Evolutionary conservation across 169 alveolate species (phyloP), one percentile per base, ranked within the genome.

Genomic region (Neospora caninum): DNA sequence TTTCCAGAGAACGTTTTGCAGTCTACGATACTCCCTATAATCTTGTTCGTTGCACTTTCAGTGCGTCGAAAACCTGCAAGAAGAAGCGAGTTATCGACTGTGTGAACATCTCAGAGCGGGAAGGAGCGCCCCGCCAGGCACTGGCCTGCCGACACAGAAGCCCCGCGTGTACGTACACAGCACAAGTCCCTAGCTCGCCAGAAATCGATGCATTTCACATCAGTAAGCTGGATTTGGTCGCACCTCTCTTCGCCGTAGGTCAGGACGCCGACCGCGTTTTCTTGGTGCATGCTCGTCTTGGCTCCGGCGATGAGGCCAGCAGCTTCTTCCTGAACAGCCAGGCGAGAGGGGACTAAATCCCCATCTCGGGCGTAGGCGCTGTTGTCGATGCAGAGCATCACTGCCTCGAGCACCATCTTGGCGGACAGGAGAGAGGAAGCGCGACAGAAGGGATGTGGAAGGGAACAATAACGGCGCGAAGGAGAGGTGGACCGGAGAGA

Each of bases 361-460:
- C 99, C 99, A 92, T 98, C 98, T 93, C 99, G 96, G 54, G 99
- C 97, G 97, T 98, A 99, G 95, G 99, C 99, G 53, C 99, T 98
- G 96, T 99, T 99, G 96, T 99, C 99, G 84, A 99, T 87, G 92
- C 99, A 98, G 29, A 99, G 95, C 83, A 99, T 97, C 34, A 99
- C 97, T 64, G 99, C 99, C 97, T 99, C 99, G 92, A 99, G 94
- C 43, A 97, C 97, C 99, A 99, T 98, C 91, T 96, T 97, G 67
- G 42, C 39, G 10, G n/a, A 70, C 54, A 36, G 25, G 27, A 88
- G 34, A 0, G 41, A 45, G 91, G 69, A 7, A 25, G 69, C 39
- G 36, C 67, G 39, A 25, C 7, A 7, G 2, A 82, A 18, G 53
- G 67, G 31, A 4, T 13, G 2, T 1, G 0, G 41, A 7, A 82